These are phyloP conservation scores for Typha latifolia DNA, from an alignment of 176 grass and related monocot genomes.

Conservation along the genomic window DNA sequence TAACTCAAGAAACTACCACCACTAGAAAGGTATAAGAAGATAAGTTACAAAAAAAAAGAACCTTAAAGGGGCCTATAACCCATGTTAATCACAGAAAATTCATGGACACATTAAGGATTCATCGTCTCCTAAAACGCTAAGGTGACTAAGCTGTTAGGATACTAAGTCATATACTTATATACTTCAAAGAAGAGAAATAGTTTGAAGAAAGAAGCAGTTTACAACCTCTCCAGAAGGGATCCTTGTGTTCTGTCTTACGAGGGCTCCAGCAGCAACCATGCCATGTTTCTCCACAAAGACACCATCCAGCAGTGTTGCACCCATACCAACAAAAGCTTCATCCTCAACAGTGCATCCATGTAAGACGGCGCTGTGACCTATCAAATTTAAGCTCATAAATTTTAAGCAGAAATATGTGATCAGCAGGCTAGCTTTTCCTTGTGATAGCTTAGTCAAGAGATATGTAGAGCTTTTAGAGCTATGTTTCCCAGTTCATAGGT, in stretches of 20 bases:
- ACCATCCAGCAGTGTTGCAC: conserved; percentile 80
- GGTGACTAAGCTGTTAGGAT: no score
- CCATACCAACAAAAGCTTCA: conserved; percentile 92
- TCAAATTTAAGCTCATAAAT: background rate
- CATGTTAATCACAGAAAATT: background rate
- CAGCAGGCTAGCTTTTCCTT: no score
- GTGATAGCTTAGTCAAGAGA: no score
- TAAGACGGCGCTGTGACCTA: conserved; percentile 84
- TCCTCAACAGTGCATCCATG: conserved; percentile 88
- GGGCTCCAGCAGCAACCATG: conserved; percentile 78
- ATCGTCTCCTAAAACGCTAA: background rate
- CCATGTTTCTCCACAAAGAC: conserved; percentile 89
- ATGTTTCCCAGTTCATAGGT: no score
- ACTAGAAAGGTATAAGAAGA: background rate
- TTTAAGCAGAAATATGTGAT: background rate
- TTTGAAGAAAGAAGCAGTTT: conserved; percentile 16
- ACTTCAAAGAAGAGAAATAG: conserved; percentile 3
- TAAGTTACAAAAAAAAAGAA: background rate
- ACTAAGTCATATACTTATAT: background rate
- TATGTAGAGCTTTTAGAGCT: no score
- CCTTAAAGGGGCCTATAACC: background rate
- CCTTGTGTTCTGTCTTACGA: conserved; percentile 84
- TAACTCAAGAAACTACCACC: no score
- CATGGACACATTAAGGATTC: background rate
- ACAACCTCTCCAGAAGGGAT: conserved; percentile 88